These are phyloP conservation scores for Lathyrus aphaca DNA, from an alignment of 306 rosid genomes.

Conservation along the genomic window DNA sequence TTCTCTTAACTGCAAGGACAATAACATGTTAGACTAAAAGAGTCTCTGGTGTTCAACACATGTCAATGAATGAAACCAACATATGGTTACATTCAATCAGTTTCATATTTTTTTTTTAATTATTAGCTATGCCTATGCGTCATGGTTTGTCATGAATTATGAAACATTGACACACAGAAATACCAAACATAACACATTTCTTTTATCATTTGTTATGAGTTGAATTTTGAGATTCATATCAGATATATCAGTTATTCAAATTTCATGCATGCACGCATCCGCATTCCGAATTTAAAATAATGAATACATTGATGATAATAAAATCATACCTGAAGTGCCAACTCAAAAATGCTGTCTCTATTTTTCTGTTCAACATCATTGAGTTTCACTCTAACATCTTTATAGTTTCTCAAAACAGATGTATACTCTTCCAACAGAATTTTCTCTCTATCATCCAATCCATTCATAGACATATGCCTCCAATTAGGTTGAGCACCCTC, in stretches of 20 bases:
- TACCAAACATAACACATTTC: not conserved
- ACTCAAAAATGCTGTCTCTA: slow-evolving; percentile 70
- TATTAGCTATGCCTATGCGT: not conserved
- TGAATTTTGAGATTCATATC: not conserved
- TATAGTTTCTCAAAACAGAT: slow-evolving; percentile 73
- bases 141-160: not conserved
- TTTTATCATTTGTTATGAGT: not conserved
- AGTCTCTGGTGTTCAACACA: not conserved
- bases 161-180: not conserved
- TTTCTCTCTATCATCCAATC: slow-evolving; percentile 86
- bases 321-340: slow-evolving; percentile 62
- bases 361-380: slow-evolving; percentile 75
- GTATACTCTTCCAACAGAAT: slow-evolving; percentile 85
- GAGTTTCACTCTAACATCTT: slow-evolving; percentile 69
- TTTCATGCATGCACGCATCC: too few species aligned
- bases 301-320: slow-evolving; percentile 6
- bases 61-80: too few species aligned
- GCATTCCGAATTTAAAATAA: not conserved
- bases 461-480: slow-evolving; percentile 72
- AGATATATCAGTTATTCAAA: too few species aligned
- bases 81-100: not conserved
- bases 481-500: slow-evolving; percentile 60
- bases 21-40: not conserved
- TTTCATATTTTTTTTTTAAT: not conserved
- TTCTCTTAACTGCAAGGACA: slow-evolving; percentile 54